phyloP scores from a whole-genome alignment of 371 early-diverging fungal genomes.

The Lichtheimia corymbifera region DNA sequence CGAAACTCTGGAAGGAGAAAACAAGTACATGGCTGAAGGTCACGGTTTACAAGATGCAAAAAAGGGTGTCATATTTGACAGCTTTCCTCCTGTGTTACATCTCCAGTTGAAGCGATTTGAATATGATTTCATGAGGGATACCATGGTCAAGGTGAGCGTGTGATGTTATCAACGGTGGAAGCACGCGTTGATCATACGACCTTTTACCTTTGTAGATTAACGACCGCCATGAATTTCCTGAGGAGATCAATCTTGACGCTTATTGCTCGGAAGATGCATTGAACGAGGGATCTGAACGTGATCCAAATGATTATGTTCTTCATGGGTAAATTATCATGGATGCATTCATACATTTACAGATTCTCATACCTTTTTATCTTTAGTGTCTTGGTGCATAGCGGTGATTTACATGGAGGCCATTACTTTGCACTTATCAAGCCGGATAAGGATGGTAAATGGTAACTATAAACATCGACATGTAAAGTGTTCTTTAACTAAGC shows the following conservation, averaged over 20 bases:
- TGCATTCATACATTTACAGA: background rate
- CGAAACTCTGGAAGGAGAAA: slow-evolving; percentile 96
- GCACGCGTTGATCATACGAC: background rate
- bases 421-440: slow-evolving; percentile 94
- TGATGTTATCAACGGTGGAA: background rate
- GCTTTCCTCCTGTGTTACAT: slow-evolving; percentile 96
- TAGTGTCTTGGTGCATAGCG: slow-evolving; percentile 96
- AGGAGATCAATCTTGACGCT: slow-evolving; percentile 81
- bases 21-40: slow-evolving; percentile 96
- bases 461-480: background rate
- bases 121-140: slow-evolving; percentile 91
- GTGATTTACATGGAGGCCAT: slow-evolving; percentile 95
- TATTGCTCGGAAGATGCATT: slow-evolving; percentile 70
- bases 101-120: slow-evolving; percentile 98
- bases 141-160: slow-evolving; percentile 81
- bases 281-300: slow-evolving; percentile 44
- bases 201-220: slow-evolving; percentile 69
- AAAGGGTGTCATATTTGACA: slow-evolving; percentile 94
- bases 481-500: background rate
- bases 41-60: slow-evolving; percentile 95
- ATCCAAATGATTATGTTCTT: slow-evolving; percentile 69
- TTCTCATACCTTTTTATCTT: slow-evolving; percentile 1
- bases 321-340: slow-evolving; percentile 61
- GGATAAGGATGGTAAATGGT: slow-evolving; percentile 80
- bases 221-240: slow-evolving; percentile 95